phyloP scores from a whole-genome alignment of 2,329 filamentous ascomycete genomes.

The Aureobasidium uvarum region DNA sequence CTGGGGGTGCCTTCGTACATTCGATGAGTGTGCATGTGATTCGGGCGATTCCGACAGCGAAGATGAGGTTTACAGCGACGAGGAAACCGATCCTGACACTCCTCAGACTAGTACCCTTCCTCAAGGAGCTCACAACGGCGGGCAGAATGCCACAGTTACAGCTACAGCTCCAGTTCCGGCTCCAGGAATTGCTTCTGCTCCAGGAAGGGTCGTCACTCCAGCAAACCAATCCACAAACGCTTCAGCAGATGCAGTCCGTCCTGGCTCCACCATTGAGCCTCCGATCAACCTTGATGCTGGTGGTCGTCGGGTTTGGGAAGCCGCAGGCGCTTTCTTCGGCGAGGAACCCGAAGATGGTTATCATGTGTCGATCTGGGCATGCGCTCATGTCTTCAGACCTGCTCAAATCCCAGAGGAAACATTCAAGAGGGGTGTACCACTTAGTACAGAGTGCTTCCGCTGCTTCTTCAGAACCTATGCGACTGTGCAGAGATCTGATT shows the following conservation, averaged over 20 bases:
- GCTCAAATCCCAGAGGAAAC: conserved; percentile 25
- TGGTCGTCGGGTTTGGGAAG: conserved; percentile 20
- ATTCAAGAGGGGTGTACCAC: conserved; percentile 30
- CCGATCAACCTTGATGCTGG: conserved; percentile 26
- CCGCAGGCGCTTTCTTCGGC: conserved; percentile 16
- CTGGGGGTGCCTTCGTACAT: conserved; percentile 44
- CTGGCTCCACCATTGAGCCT: neutral
- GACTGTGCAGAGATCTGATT: conserved; percentile 19
- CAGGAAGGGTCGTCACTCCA: neutral
- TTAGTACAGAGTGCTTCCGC: conserved; percentile 32
- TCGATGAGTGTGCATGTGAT: conserved; percentile 38
- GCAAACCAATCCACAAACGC: neutral
- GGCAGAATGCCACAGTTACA: neutral
- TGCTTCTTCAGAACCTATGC: conserved; percentile 29
- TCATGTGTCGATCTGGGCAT: conserved; percentile 33
- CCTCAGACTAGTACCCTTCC: neutral
- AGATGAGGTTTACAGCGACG: conserved; percentile 36
- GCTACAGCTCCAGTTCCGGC: neutral
- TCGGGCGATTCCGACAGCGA: conserved; percentile 24
- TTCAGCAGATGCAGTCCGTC: neutral
- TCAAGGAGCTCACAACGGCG: neutral
- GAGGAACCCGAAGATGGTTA: conserved; percentile 33
- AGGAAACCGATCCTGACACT: conserved; percentile 18
- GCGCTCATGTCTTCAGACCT: conserved; percentile 31
- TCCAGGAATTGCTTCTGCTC: neutral